Evolutionary conservation across 2,329 filamentous ascomycete genomes (phyloP).

Genomic region (Gyromitra esculenta): DNA sequence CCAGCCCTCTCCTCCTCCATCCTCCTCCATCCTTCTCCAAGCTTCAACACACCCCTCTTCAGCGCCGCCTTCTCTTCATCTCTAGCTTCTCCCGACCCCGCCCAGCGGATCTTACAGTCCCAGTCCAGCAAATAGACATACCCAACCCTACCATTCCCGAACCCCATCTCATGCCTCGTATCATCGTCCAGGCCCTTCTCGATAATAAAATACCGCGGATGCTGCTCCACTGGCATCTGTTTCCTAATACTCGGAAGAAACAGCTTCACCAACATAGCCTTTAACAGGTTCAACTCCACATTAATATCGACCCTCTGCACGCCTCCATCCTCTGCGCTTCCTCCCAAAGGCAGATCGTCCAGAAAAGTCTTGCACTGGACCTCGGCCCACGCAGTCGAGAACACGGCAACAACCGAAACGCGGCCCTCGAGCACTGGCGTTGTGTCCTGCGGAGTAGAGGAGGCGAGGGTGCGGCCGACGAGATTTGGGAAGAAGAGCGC

Average conservation of each 20-base stretch:
- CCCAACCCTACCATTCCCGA: conserved; percentile 90
- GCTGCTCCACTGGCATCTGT: conserved; percentile 69
- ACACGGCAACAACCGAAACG: conserved; percentile 81
- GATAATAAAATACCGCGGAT: conserved; percentile 69
- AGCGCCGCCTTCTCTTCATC: conserved; percentile 74
- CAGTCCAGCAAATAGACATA: conserved; percentile 92
- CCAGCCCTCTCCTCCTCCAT: conserved; percentile 50
- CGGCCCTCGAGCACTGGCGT: conserved; percentile 78
- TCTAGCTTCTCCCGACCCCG: conserved; percentile 77
- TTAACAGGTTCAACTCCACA: conserved; percentile 79
- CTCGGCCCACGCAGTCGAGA: conserved; percentile 86
- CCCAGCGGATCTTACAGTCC: conserved; percentile 91
- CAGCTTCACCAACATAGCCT: conserved; percentile 64
- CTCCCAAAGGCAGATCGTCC: conserved; percentile 70
- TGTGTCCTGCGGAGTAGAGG: conserved; percentile 68
- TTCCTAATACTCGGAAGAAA: conserved; percentile 69
- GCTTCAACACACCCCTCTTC: conserved; percentile 70
- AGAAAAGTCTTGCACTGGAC: conserved; percentile 79
- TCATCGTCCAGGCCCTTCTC: conserved; percentile 70
- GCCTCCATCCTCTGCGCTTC: conserved; percentile 68
- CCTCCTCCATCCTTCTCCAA: conserved; percentile 68
- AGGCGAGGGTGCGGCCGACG: conserved; percentile 73
- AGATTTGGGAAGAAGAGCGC: conserved; percentile 96
- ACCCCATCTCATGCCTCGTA: conserved; percentile 71
- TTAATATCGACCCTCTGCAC: conserved; percentile 88